These are phyloP conservation scores for Wickerhamomyces sp. DNA, from an alignment of 1,139 yeast genomes.

Conservation along the genomic window DNA sequence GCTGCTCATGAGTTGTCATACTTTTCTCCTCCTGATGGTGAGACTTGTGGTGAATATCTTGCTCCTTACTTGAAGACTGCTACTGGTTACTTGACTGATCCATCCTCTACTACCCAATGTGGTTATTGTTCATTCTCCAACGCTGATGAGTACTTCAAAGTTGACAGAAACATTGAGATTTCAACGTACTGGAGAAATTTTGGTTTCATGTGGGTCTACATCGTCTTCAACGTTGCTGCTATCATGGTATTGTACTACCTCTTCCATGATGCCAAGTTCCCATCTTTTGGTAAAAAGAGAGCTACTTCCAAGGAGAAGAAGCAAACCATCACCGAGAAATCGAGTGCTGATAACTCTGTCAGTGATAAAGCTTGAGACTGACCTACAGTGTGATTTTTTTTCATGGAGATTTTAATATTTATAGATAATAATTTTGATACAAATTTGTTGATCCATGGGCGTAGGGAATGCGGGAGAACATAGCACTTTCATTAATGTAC, in stretches of 20 bases:
- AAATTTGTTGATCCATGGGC: no score
- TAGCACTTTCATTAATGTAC: no score
- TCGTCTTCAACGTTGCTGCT: slow-evolving; percentile 44
- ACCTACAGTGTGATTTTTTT: no score
- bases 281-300: slow-evolving; percentile 1
- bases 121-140: slow-evolving; percentile 41
- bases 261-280: slow-evolving; percentile 14
- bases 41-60: slow-evolving; percentile 56
- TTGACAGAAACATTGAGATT: slow-evolving; percentile 31
- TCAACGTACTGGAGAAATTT: slow-evolving; percentile 56
- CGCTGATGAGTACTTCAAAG: background rate
- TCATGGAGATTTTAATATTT: no score
- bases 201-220: slow-evolving; percentile 41
- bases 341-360: no score
- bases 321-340: no score
- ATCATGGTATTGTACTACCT: slow-evolving; percentile 37
- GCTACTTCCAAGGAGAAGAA: background rate
- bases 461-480: no score
- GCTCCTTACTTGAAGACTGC: slow-evolving; percentile 24
- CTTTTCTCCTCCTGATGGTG: slow-evolving; percentile 53
- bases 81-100: slow-evolving; percentile 50
- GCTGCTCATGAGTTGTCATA: slow-evolving; percentile 41
- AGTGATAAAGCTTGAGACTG: no score
- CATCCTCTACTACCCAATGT: slow-evolving; percentile 48
- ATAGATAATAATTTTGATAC: no score